Conservation (phyloP, 2,329 filamentous ascomycete genomes). For the Colletotrichum sp. region DNA sequence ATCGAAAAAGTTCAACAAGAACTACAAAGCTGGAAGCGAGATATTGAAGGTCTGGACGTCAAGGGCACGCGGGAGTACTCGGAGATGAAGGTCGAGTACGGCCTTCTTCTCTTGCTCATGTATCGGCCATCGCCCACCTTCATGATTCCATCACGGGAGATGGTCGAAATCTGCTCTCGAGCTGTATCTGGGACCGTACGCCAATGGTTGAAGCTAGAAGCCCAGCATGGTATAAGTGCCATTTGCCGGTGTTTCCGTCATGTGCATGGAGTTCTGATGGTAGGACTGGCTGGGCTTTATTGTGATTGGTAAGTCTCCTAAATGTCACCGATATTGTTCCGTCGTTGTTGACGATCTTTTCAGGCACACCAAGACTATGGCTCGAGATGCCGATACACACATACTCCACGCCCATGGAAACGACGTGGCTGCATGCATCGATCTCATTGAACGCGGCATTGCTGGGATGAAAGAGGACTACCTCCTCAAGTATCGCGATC, state of each 20-base stretch:
- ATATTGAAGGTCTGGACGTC: conserved; percentile 19
- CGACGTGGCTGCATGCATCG: conserved; percentile 19
- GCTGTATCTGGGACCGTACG: conserved; percentile 24
- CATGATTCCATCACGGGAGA: conserved; percentile 27
- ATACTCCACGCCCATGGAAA: conserved; percentile 4
- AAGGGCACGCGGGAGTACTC: conserved; percentile 27
- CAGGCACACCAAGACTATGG: conserved; percentile 4
- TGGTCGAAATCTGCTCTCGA: conserved; percentile 26
- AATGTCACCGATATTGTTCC: background rate
- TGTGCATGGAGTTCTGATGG: conserved; percentile 25
- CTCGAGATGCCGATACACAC: background rate
- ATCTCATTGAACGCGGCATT: conserved; percentile 14
- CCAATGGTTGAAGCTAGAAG: conserved; percentile 24
- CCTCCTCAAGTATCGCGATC: conserved; percentile 5
- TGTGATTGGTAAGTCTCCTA: conserved; percentile 26
- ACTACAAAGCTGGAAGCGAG: conserved; percentile 24
- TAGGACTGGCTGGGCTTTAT: conserved; percentile 26
- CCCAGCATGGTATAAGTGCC: conserved; percentile 20
- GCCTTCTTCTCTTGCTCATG: conserved; percentile 24
- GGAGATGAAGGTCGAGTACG: conserved; percentile 28
- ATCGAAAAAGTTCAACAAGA: conserved; percentile 22
- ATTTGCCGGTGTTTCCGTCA: conserved; percentile 25
- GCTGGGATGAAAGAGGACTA: background rate
- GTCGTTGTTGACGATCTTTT: background rate
- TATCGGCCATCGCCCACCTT: conserved; percentile 28